Base-by-base conservation (phyloP, 2,329 filamentous ascomycete genomes). In the Apiospora saccharicola region DNA sequence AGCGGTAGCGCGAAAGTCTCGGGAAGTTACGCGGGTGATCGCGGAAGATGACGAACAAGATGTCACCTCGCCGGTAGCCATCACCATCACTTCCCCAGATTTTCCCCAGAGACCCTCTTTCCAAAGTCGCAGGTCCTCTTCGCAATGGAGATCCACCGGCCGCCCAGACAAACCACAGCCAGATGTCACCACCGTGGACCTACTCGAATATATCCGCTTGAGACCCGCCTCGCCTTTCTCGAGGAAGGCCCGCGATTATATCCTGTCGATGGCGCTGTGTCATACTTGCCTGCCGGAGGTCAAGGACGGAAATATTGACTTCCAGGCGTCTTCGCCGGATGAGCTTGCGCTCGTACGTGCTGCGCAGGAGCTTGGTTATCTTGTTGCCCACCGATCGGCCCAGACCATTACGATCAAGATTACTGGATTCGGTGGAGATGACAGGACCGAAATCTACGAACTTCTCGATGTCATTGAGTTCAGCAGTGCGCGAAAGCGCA, bases 401-500 rank as follows among this genome's bases (percentile, higher is more conserved):
- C 90, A 91, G 68, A 90, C 88, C 0, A 89, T 98, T 51, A 90
- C 88, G 0, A 76, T 91, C 10, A 83, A 82, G 34, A 80, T 88
- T 26, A 80, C 80, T 0, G 80, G 80, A 22, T 76, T 80, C 4
- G 80, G 82, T 41, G 84, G 83, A 5, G 77, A 78, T 4, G 77
- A 79, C 12, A 82, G 86, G 4, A 85, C 87, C 2, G 91, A 94
- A 77, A 87, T 86, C 0, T 98, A 96, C 77, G 90, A 97, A 74
- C 89, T 98, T 5, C 83, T 98, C 44, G 94, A 98, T 77, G 88
- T 97, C 4, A 94, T 98, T 72, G 95, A 98, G 79, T 98, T 98
- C 77, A 96, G 93, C 73, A 97, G 94, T 82, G 90, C 92, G 74
- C 89, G 95, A 34, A 98, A 98, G 83, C 89, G 95, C 53, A 98